Conservation (phyloP, 139 green algal species). For the Trebouxia sp. region DNA sequence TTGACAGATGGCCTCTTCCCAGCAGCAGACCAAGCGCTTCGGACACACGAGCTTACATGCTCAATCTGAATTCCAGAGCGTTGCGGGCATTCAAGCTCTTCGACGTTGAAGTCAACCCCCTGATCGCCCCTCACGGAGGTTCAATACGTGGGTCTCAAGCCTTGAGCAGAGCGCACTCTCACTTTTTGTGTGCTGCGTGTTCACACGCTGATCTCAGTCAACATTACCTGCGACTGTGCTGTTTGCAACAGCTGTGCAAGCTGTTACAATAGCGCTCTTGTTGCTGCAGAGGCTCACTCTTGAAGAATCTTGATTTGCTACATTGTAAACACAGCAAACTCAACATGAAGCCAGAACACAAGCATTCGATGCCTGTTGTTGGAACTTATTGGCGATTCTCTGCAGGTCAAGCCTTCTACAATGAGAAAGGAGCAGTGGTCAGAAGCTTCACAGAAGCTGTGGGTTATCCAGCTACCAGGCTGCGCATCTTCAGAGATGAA, state of each 20-base stretch:
- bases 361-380: too few species aligned
- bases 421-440: neutral
- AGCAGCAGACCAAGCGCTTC: neutral
- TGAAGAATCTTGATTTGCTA: too few species aligned
- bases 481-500: conserved; percentile 1
- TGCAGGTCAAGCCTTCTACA: neutral
- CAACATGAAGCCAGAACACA: too few species aligned
- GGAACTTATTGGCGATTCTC: too few species aligned
- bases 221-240: too few species aligned
- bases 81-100: neutral
- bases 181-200: too few species aligned
- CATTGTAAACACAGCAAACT: too few species aligned
- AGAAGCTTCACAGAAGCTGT: neutral
- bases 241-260: too few species aligned
- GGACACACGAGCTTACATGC: conserved; percentile 14
- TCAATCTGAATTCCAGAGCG: neutral
- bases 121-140: neutral
- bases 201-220: too few species aligned
- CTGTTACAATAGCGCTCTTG: too few species aligned
- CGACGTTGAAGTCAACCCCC: neutral
- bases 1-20: neutral
- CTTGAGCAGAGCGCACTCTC: too few species aligned
- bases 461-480: neutral
- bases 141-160: neutral
- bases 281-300: too few species aligned